Conservation (phyloP, 306 rosid genomes). For the Astragalus glycyphyllos region DNA sequence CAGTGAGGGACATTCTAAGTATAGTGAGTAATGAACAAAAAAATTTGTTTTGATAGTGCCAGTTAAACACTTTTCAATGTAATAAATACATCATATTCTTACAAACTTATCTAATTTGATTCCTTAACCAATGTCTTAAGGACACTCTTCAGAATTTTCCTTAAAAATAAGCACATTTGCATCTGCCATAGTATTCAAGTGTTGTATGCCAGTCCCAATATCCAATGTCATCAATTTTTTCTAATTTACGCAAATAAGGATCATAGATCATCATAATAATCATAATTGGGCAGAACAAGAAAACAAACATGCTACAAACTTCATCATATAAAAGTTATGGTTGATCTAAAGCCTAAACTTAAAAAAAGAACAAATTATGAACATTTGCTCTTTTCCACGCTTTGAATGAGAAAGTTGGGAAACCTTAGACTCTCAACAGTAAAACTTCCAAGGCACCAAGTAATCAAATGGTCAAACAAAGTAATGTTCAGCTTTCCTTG, state of each 20-base stretch:
- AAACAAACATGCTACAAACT: conserved; percentile 6
- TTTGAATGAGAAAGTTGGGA: conserved; percentile 8
- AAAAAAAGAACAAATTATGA: conserved; percentile 15
- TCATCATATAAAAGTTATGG: not conserved
- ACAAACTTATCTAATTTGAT: no score
- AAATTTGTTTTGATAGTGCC: no score
- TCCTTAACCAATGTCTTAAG: no score
- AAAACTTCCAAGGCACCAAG: conserved; percentile 10
- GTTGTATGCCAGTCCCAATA: conserved; percentile 25
- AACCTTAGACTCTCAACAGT: not conserved
- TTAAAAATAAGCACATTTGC: conserved; percentile 9
- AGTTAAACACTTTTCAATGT: no score
- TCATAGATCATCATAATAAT: conserved; percentile 11
- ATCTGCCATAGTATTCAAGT: not conserved
- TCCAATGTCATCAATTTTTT: not conserved
- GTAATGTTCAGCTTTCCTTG: conserved; percentile 1
- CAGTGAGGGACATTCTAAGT: no score
- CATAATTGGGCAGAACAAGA: not conserved
- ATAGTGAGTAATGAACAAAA: no score
- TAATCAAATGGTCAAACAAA: not conserved
- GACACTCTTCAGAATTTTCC: no score
- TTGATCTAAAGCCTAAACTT: not conserved
- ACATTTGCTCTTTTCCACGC: conserved; percentile 7
- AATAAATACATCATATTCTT: no score
- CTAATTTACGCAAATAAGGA: conserved; percentile 1